phyloP scores from a whole-genome alignment of 2,329 filamentous ascomycete species.

The Fusarium continuum region DNA sequence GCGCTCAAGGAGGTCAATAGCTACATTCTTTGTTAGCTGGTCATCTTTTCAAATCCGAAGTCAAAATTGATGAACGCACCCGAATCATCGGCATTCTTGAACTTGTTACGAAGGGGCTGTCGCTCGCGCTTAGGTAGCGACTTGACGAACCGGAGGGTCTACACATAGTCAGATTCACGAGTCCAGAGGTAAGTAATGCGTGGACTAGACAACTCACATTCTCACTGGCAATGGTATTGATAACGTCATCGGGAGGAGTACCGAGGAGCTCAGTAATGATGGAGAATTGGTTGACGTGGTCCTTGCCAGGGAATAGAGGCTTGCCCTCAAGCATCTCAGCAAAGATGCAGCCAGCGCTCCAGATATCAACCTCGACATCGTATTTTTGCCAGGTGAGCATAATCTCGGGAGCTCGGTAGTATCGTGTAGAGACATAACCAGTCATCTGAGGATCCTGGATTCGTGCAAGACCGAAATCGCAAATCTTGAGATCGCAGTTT shows the following conservation, averaged over 20 bases:
- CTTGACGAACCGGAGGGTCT: constrained; percentile 97
- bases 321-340: constrained; percentile 99
- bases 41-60: background rate
- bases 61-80: constrained; percentile 63
- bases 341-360: constrained; percentile 99
- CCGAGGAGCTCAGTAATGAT: constrained; percentile 98
- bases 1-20: constrained; percentile 90
- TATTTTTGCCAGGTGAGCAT: constrained; percentile 99
- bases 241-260: constrained; percentile 97
- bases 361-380: constrained; percentile 98
- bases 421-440: constrained; percentile 97
- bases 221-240: constrained; percentile 97
- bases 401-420: constrained; percentile 98
- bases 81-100: constrained; percentile 90
- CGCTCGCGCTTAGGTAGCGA: constrained; percentile 94
- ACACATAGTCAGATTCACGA: constrained; percentile 29
- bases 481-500: constrained; percentile 99
- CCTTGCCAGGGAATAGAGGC: constrained; percentile 97
- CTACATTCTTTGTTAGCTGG: constrained; percentile 54
- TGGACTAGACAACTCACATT: constrained; percentile 71
- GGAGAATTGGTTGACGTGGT: constrained; percentile 99
- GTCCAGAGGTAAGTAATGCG: background rate
- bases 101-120: constrained; percentile 86
- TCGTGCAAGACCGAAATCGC: constrained; percentile 95
- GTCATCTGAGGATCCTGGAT: constrained; percentile 99